Evolutionary conservation across 306 rosid genomes (phyloP).

Genomic region (Quillaja saponaria): DNA sequence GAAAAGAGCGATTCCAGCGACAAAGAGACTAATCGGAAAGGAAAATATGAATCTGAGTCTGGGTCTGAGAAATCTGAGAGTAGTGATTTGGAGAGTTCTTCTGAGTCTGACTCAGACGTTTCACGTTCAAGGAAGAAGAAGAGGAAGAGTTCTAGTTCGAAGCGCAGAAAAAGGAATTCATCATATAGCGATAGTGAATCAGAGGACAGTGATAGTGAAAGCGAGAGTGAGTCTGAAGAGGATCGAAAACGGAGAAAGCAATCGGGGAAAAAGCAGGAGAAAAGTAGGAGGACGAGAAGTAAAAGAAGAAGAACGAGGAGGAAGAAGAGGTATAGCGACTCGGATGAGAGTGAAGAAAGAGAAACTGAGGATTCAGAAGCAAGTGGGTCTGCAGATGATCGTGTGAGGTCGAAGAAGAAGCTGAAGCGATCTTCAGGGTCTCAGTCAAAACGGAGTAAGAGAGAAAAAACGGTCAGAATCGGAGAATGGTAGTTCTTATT

Average conservation of each 20-base stretch:
- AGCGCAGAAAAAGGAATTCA: conserved; percentile 40
- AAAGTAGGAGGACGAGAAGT: conserved; percentile 36
- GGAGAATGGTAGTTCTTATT: conserved; percentile 34
- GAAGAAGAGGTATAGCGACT: conserved; percentile 51
- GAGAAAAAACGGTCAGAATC: conserved; percentile 41
- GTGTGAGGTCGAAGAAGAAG: conserved; percentile 38
- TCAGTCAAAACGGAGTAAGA: conserved; percentile 36
- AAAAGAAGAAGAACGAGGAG: conserved; percentile 21
- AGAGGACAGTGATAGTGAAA: conserved; percentile 36
- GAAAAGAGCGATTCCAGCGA: conserved; percentile 29
- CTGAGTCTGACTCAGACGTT: conserved; percentile 45
- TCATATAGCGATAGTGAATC: conserved; percentile 40
- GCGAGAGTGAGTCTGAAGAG: conserved; percentile 53
- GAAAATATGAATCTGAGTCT: conserved; percentile 32
- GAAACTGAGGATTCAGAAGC: conserved; percentile 42
- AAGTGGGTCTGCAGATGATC: conserved; percentile 32
- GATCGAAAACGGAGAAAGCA: conserved; percentile 46
- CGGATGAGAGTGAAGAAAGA: conserved; percentile 47
- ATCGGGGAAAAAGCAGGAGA: conserved; percentile 30
- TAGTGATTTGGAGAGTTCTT: conserved; percentile 27
- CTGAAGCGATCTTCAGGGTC: conserved; percentile 34
- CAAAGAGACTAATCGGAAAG: conserved; percentile 26
- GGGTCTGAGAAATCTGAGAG: conserved; percentile 29
- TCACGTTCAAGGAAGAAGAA: conserved; percentile 41
- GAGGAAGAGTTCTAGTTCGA: conserved; percentile 36